Conservation (phyloP, 2,329 filamentous ascomycete genomes). For the Neoscytalidium dimidiatum region DNA sequence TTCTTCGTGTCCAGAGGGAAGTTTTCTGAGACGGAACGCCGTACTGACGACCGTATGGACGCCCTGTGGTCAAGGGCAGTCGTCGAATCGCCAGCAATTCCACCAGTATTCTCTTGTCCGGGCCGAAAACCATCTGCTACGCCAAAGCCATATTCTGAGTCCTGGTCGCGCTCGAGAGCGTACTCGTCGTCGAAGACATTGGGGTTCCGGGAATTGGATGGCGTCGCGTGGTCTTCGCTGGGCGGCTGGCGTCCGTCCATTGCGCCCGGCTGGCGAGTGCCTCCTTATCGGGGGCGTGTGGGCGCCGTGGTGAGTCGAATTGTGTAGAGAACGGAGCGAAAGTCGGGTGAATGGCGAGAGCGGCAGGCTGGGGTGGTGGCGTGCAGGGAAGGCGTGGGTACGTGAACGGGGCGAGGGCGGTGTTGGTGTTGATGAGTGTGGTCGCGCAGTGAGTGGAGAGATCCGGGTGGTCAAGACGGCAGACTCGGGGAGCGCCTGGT, state of each 20-base stretch:
- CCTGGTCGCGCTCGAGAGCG: slow-evolving; percentile 42
- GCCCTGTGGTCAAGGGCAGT: slow-evolving; percentile 15
- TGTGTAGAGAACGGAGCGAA: slow-evolving; percentile 9
- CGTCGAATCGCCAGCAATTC: slow-evolving; percentile 22
- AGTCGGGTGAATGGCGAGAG: not conserved
- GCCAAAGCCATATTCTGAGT: slow-evolving; percentile 43
- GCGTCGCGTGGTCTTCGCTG: slow-evolving; percentile 30
- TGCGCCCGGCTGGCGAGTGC: slow-evolving; percentile 26
- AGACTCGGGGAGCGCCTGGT: slow-evolving; percentile 27
- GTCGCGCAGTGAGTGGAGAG: slow-evolving; percentile 21
- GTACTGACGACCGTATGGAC: slow-evolving; percentile 25
- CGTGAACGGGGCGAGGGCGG: slow-evolving; percentile 21
- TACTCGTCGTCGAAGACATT: slow-evolving; percentile 54
- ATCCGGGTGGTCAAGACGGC: slow-evolving; percentile 29
- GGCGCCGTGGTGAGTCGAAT: slow-evolving; percentile 21
- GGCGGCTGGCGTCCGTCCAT: slow-evolving; percentile 41
- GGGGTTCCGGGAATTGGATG: slow-evolving; percentile 32
- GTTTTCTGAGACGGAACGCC: slow-evolving; percentile 17
- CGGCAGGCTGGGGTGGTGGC: not conserved
- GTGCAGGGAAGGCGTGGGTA: not conserved
- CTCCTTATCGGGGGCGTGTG: slow-evolving; percentile 21
- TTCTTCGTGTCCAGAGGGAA: slow-evolving; percentile 13
- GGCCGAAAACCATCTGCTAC: slow-evolving; percentile 51
- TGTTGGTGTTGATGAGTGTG: slow-evolving; percentile 26
- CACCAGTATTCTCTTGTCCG: slow-evolving; percentile 28